Evolutionary conservation across 139 green algal species (phyloP).

Genomic region (Chlamydomonas sphaeroides): DNA sequence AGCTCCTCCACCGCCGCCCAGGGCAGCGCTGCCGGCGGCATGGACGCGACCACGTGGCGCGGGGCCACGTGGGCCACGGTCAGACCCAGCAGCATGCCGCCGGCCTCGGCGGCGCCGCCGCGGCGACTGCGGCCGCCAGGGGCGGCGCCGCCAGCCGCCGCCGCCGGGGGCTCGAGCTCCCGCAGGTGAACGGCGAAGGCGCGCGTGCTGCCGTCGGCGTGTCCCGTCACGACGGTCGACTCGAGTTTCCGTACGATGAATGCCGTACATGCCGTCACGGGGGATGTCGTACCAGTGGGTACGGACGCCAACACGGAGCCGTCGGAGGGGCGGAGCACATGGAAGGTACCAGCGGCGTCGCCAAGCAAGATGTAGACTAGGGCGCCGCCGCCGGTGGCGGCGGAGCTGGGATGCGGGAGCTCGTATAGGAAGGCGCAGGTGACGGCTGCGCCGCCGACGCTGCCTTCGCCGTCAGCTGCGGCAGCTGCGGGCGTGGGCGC

Average conservation of each 20-base stretch:
- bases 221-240: slow-evolving; percentile 53
- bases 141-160: neutral
- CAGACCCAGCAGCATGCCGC: neutral
- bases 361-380: slow-evolving; percentile 19
- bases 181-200: slow-evolving; percentile 3
- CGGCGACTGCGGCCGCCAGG: neutral
- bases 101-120: neutral
- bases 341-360: slow-evolving; percentile 41
- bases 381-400: neutral
- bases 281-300: slow-evolving; percentile 26
- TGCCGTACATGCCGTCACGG: slow-evolving; percentile 47
- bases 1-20: slow-evolving; percentile 28
- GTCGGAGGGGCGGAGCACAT: slow-evolving; percentile 33
- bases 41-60: slow-evolving; percentile 13
- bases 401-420: neutral
- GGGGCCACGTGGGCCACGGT: neutral
- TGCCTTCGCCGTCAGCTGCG: neutral
- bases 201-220: slow-evolving; percentile 54
- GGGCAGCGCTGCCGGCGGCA: slow-evolving; percentile 1
- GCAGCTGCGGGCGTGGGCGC: neutral
- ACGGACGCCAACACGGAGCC: slow-evolving; percentile 38
- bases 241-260: slow-evolving; percentile 38
- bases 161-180: neutral
- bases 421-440: slow-evolving; percentile 25
- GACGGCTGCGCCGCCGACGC: neutral